Conservation (phyloP, 192 early-diverging fungal species). For the Coemansia sp. region DNA sequence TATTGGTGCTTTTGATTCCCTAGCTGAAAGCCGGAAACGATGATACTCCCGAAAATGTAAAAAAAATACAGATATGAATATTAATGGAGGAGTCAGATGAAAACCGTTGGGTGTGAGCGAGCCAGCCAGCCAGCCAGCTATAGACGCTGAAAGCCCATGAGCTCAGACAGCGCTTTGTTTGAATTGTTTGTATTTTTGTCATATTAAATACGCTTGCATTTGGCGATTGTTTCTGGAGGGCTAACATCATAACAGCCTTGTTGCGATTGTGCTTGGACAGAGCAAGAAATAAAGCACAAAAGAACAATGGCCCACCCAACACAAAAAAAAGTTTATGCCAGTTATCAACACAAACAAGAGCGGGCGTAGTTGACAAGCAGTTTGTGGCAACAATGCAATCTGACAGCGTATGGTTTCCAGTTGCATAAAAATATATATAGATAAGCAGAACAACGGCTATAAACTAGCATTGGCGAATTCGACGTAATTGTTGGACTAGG, state of each 20-base stretch:
- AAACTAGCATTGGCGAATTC: slow-evolving; percentile 8
- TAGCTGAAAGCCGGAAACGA: background rate
- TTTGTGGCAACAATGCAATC: slow-evolving; percentile 7
- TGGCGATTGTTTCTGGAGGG: background rate
- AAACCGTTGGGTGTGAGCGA: background rate
- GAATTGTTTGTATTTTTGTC: slow-evolving; percentile 1
- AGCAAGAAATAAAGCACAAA: background rate
- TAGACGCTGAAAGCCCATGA: background rate
- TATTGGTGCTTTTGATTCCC: background rate
- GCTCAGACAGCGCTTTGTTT: background rate
- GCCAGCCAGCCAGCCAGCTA: no score
- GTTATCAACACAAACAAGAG: slow-evolving; percentile 2
- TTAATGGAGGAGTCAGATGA: slow-evolving; percentile 2
- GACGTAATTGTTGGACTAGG: slow-evolving; percentile 4
- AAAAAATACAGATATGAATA: background rate
- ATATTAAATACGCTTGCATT: slow-evolving; percentile 1
- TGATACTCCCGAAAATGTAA: no score
- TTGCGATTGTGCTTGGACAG: slow-evolving; percentile 6
- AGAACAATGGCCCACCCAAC: slow-evolving; percentile 5
- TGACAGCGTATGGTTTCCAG: slow-evolving; percentile 5
- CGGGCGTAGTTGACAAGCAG: background rate
- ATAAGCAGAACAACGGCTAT: slow-evolving; percentile 12
- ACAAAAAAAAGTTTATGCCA: slow-evolving; percentile 10
- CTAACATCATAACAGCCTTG: slow-evolving; percentile 5
- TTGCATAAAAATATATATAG: slow-evolving; percentile 3